Evolutionary conservation across 2,329 filamentous ascomycete species (phyloP), one percentile per base, ranked within the genome.

Genomic region (Dactylella cylindrospora): DNA sequence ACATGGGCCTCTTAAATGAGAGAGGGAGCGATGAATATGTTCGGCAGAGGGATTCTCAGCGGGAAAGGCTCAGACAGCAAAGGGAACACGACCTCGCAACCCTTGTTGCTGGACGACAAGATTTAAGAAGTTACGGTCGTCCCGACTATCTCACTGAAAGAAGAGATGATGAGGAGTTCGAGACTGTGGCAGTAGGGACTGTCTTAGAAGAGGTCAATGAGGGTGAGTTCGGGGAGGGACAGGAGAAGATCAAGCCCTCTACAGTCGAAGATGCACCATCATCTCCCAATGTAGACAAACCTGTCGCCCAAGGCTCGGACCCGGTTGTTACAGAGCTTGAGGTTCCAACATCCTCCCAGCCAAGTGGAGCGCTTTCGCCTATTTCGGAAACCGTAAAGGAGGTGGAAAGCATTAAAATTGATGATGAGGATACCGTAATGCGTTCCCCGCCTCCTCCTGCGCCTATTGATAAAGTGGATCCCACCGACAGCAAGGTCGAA

Each of bases 1-100:
- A 98, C 72, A 98, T 98, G 93, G 90, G 88, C 4, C 77, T 98
- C 28, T 76, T 98, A 66, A 98, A 98, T 71, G 90, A 97, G 71
- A 78, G 83, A 7, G 93, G 91, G 25, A 90, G 90, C 8, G 90
- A 98, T 71, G 84, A 89, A 66, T 83, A 95, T 66, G 89, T 97
- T 60, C 83, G 80, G 62, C 78, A 82, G 33, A 81, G 93, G 61
- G 90, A 98, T 70, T 75, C 79, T 8, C 90, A 96, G 71, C 83
- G 93, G 43, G 87, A 94, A 67, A 81, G 83, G 31, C 76, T 97
- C 33, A 85, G 89, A 67, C 78, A 77, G 1, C 86, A 93, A 70
- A 90, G 90, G 33, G 85, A 82, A 67, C 60, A 65, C 36, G 62
- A 68, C 31, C 33, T 57, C 7, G 59, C 51, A 22, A 57, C 59